phyloP scores from a whole-genome alignment of 2,329 filamentous ascomycete species.

The Hortaea sp. region DNA sequence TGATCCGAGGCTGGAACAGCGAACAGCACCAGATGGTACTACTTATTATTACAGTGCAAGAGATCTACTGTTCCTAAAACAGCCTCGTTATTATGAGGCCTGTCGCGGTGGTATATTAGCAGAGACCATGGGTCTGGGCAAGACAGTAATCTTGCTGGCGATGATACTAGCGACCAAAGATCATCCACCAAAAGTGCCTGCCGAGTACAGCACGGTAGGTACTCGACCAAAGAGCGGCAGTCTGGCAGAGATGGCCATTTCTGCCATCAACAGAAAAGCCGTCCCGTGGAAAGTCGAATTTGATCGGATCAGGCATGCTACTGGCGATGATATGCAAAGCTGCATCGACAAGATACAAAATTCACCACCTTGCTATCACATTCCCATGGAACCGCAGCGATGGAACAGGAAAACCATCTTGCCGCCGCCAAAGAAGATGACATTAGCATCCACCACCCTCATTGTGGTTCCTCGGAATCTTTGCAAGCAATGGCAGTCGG shows the following conservation, averaged over 20 bases:
- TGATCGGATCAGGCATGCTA: conserved; percentile 38
- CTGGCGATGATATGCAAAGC: conserved; percentile 38
- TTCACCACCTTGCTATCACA: conserved; percentile 28
- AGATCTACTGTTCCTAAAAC: conserved; percentile 49
- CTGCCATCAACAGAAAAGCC: conserved; percentile 54
- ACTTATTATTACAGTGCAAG: conserved; percentile 63
- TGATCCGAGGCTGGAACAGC: conserved; percentile 61
- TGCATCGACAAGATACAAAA: conserved; percentile 46
- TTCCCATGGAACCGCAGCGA: conserved; percentile 30
- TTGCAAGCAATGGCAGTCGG: conserved; percentile 70
- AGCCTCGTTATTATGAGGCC: conserved; percentile 64
- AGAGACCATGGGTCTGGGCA: conserved; percentile 72
- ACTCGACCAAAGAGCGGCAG: conserved; percentile 45
- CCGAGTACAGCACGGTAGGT: conserved; percentile 41
- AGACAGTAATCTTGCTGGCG: conserved; percentile 74
- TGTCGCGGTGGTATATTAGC: conserved; percentile 67
- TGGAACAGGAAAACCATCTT: conserved; percentile 32
- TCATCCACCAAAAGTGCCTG: conserved; percentile 56
- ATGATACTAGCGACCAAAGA: conserved; percentile 63
- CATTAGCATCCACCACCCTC: conserved; percentile 59
- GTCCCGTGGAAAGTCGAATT: conserved; percentile 63
- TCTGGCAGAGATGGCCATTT: conserved; percentile 66
- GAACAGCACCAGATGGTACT: conserved; percentile 50
- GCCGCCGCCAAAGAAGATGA: conserved; percentile 42
- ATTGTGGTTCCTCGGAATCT: conserved; percentile 77